Base-by-base conservation (phyloP, 2,329 filamentous ascomycete species). In the Ramichloridium luteum region DNA sequence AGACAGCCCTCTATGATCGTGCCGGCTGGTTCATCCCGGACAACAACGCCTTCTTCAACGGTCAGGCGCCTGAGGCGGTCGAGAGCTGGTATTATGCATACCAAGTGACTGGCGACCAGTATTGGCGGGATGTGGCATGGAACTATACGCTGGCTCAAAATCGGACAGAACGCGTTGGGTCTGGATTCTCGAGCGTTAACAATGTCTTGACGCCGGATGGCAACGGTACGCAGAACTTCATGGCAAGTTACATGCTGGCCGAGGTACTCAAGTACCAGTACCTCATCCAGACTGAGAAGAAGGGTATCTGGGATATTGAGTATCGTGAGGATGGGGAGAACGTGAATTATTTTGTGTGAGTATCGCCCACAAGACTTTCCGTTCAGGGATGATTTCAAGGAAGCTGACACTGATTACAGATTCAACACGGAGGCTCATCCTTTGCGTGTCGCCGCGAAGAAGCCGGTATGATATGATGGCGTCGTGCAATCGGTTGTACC, bases 201-300 rank as follows among this genome's bases (percentile, higher is more conserved):
- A 30, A 36, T 10, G 37, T 42, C 17, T 33, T 42, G 15, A 38
- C 37, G 29, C 28, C 32, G 11, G 27, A 30, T 13, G 25, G 15
- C 5, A 79, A 78, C 1, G 56, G 58, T 0, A 73, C 68, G 36
- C 56, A 57, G 25, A 72, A 93, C 53, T 77, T 78, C 53, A 80
- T 86, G 65, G 82, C 93, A 59, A n/a, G 78, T 48, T 90, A 88
- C 60, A 75, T 80, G 62, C 83, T 90, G 54, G 82, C 83, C 0
- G 83, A 92, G 62, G 78, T 85, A 38, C 52, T 92, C 53, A 92
- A 92, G 65, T 92, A 92, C 25, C 34, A 70, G 34, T 92, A 80
- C 58, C 54, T 92, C 45, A 80, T 81, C 36, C 72, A 75, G 50
- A 37, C 55, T 13, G 23, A 26, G 23, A 38, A 36, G 52, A 78